Conservation (phyloP, 345 rosid genomes). For the Luvunga scandens region DNA sequence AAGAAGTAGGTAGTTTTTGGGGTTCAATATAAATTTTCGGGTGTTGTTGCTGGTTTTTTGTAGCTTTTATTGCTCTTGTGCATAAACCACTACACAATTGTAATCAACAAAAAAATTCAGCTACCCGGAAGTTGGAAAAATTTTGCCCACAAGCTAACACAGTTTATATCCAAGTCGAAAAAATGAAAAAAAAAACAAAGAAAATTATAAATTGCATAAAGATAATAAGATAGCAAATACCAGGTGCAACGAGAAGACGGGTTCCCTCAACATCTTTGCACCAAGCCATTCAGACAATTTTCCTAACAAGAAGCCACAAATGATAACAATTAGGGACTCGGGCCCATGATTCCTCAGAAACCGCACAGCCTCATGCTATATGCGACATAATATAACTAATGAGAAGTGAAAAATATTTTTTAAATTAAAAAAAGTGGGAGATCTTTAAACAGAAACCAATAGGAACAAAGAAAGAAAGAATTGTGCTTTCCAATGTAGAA, state of each 20-base stretch:
- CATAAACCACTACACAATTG: background rate
- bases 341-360: background rate
- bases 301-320: background rate
- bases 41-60: background rate
- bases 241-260: conserved; percentile 45
- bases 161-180: background rate
- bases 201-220: background rate
- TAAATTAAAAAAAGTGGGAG: too few species aligned
- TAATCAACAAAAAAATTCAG: background rate
- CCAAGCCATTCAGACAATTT: conserved; percentile 25
- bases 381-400: too few species aligned
- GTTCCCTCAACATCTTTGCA: conserved; percentile 29
- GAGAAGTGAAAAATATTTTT: background rate
- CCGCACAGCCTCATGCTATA: background rate
- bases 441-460: background rate
- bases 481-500: too few species aligned
- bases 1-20: background rate
- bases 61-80: too few species aligned
- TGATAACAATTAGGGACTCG: background rate
- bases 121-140: background rate
- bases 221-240: background rate
- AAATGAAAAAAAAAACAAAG: background rate
- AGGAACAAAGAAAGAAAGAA: too few species aligned
- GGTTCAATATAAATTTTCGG: background rate
- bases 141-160: background rate